Base-by-base conservation (phyloP, 2,329 filamentous ascomycete species). In the Neoscytalidium dimidiatum region DNA sequence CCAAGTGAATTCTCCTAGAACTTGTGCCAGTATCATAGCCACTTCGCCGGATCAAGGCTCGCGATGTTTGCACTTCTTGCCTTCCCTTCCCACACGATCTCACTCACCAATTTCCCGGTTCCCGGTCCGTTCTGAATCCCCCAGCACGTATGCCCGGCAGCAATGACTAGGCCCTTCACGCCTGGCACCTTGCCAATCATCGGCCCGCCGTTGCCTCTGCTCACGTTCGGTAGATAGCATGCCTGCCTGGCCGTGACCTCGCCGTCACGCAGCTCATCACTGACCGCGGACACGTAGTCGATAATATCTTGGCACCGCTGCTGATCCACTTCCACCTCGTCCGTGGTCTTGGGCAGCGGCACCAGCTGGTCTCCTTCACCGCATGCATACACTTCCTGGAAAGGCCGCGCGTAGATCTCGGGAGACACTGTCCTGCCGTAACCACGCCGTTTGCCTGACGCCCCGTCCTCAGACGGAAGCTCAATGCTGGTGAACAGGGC, bases 121-220 rank as follows among this genome's bases (percentile, higher is more conserved):
- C 85, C 95, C 1, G 94, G 94, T 0, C 89, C 92, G 79, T 99
- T 98, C 80, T 98, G 94, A 23, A 99, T 97, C 0, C 95, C 95
- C 95, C 95, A 99, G 80, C 94, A 98, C 1, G 93, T 97, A 81
- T 99, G 95, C 0, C 95, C 95, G 0, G 92, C 86, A 0, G 95
- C 95, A 66, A 98, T 82, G 76, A 90, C 89, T 48, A 98, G 72
- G 0, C 94, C 93, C 6, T 87, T 85, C 0, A 90, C 86, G 1
- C 85, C 85, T 4, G 53, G 56, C 7, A 93, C 94, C 62, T 84
- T 81, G 0, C 95, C 95, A 26, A 98, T 85, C 57, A 98, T 77
- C 4, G 95, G 94, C 0, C 87, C 88, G n/a, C 88, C 78, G n/a
- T 88, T 78, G 23, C 77, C 79, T 2, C 78, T 76, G 63, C 75